phyloP scores from a whole-genome alignment of 192 early-diverging fungal genomes.

The Coemansia interrupta region DNA sequence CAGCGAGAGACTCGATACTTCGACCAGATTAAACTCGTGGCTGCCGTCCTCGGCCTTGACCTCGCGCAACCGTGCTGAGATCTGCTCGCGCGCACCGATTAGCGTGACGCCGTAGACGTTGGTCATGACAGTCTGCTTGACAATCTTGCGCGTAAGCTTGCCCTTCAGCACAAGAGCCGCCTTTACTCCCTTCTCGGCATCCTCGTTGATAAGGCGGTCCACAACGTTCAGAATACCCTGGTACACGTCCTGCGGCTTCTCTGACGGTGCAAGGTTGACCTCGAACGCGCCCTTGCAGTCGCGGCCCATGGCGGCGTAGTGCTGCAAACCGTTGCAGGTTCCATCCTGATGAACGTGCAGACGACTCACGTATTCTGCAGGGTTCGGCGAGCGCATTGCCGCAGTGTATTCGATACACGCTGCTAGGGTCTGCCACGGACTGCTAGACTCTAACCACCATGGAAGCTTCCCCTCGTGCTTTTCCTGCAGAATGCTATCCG shows the following conservation, averaged over 20 bases:
- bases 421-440: slow-evolving; percentile 92
- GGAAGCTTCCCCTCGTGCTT: slow-evolving; percentile 53
- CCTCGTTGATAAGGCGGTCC: slow-evolving; percentile 63
- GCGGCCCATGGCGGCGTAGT: slow-evolving; percentile 95
- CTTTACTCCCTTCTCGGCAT: slow-evolving; percentile 59
- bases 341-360: slow-evolving; percentile 96
- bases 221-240: slow-evolving; percentile 80
- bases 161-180: slow-evolving; percentile 64
- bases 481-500: slow-evolving; percentile 26
- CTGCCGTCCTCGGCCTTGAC: slow-evolving; percentile 64
- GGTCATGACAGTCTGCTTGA: slow-evolving; percentile 99
- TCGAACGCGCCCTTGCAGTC: slow-evolving; percentile 81
- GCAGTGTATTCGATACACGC: slow-evolving; percentile 80
- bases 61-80: slow-evolving; percentile 80
- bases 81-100: slow-evolving; percentile 86
- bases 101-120: slow-evolving; percentile 98
- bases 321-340: slow-evolving; percentile 97
- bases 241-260: slow-evolving; percentile 91
- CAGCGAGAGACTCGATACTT: slow-evolving; percentile 49
- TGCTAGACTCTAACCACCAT: slow-evolving; percentile 89
- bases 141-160: slow-evolving; percentile 84
- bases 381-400: slow-evolving; percentile 70
- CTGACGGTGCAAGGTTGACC: slow-evolving; percentile 83
- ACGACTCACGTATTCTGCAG: slow-evolving; percentile 64
- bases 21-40: slow-evolving; percentile 49